Percentiles rank a stretch among this genome's conserved stretches.
These are phyloP conservation scores for Phytophthora uliginosa DNA, from an alignment of 352 stramenopile genomes.

Conservation along the genomic window DNA sequence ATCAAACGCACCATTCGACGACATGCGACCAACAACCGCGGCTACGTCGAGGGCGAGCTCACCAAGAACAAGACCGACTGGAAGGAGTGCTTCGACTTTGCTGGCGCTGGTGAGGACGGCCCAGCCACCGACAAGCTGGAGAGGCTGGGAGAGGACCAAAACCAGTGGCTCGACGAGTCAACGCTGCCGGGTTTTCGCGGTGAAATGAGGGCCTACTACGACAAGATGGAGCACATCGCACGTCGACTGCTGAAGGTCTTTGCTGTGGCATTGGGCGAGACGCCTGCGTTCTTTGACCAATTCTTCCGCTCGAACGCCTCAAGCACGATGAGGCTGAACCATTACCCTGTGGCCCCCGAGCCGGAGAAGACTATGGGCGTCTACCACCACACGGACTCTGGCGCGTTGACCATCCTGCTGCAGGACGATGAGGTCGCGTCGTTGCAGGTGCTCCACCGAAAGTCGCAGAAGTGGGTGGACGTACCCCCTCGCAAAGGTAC, in stretches of 20 bases:
- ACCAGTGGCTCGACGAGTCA: conserved; percentile 78
- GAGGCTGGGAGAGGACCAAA: conserved; percentile 86
- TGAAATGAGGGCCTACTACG: conserved; percentile 50
- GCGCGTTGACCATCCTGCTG: conserved; percentile 52
- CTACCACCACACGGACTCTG: conserved; percentile 64
- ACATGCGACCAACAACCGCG: conserved; percentile 81
- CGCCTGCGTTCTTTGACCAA: conserved; percentile 58
- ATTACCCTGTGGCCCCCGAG: conserved; percentile 82
- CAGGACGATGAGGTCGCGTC: conserved; percentile 64
- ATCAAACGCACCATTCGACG: conserved; percentile 72
- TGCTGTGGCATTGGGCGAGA: conserved; percentile 54
- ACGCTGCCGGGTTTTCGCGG: conserved; percentile 65
- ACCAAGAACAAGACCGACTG: conserved; percentile 96
- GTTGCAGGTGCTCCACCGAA: conserved; percentile 61
- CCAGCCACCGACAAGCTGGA: conserved; percentile 50
- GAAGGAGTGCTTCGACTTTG: conserved; percentile 90
- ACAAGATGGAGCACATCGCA: conserved; percentile 57
- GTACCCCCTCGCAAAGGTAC: conserved; percentile 53
- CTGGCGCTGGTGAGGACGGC: conserved; percentile 44
- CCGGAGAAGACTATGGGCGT: conserved; percentile 57
- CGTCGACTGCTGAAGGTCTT: conserved; percentile 63
- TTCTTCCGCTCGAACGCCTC: conserved; percentile 74
- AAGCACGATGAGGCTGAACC: conserved; percentile 92
- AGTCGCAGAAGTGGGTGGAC: conserved; percentile 47
- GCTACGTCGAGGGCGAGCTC: conserved; percentile 95